Percentiles rank a stretch among this genome's conserved stretches.
phyloP scores from a whole-genome alignment of 495 filamentous ascomycete genomes.

The Penicillium coffeae region DNA sequence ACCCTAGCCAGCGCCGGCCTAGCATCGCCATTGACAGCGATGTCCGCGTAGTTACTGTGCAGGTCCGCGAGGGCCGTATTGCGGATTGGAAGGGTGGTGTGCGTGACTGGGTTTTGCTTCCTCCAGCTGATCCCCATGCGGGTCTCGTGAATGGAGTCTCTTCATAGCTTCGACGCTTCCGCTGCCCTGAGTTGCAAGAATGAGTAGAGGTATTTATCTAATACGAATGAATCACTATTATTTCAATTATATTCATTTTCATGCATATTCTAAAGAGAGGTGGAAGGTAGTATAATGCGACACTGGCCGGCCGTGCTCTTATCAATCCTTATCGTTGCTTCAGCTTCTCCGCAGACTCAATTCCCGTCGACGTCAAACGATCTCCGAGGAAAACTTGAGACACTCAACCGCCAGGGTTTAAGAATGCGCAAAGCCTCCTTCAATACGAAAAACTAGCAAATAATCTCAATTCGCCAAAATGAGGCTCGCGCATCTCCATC shows the following conservation, averaged over 20 bases:
- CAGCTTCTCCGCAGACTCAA: slow-evolving; percentile 26
- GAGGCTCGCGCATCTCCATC: slow-evolving; percentile 65
- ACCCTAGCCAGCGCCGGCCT: slow-evolving; percentile 25
- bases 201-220: no score
- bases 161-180: background rate
- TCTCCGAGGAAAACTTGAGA: slow-evolving; percentile 19
- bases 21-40: slow-evolving; percentile 65
- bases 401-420: slow-evolving; percentile 1
- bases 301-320: no score
- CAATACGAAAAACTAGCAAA: no score
- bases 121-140: slow-evolving; percentile 24
- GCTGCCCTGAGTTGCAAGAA: background rate
- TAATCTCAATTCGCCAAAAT: slow-evolving; percentile 16
- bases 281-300: no score
- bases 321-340: slow-evolving; percentile 1
- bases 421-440: no score
- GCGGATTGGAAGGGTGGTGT: slow-evolving; percentile 80
- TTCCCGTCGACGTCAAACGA: background rate
- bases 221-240: no score
- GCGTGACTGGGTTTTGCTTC: slow-evolving; percentile 62
- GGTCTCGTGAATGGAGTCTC: slow-evolving; percentile 39
- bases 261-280: no score
- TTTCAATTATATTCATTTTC: no score
- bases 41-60: slow-evolving; percentile 70
- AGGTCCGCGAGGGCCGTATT: slow-evolving; percentile 68